Percentiles rank a stretch among this genome's conserved stretches.
phyloP scores from a whole-genome alignment of 164 flowering plant species.

The Berberis vulgaris region DNA sequence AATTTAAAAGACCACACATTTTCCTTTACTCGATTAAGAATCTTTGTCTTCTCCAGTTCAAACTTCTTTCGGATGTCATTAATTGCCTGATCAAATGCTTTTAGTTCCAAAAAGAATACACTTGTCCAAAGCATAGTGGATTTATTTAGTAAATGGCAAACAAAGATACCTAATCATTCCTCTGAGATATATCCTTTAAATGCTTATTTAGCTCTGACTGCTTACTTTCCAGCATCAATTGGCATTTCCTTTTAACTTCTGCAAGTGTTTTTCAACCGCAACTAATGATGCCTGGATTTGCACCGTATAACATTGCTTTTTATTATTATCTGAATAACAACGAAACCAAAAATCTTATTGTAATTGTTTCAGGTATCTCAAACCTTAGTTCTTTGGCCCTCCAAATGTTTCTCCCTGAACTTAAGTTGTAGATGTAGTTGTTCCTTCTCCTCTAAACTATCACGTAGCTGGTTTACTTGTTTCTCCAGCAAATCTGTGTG shows the following conservation, averaged over 20 bases:
- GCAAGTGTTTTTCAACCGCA: conserved; percentile 57
- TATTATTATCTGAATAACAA: neutral
- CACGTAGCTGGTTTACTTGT: conserved; percentile 41
- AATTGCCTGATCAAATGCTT: conserved; percentile 57
- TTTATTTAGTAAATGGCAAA: neutral
- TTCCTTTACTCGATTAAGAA: conserved; percentile 64
- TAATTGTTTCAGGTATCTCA: neutral
- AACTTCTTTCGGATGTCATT: conserved; percentile 87
- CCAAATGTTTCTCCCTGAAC: conserved; percentile 51
- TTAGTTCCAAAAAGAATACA: conserved; percentile 9
- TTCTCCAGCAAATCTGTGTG: conserved; percentile 42
- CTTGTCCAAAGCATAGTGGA: neutral
- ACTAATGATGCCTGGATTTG: conserved; percentile 52
- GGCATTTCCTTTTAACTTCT: conserved; percentile 71
- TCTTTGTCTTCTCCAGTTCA: conserved; percentile 83
- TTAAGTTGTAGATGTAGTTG: conserved; percentile 34
- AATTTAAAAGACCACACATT: conserved; percentile 42
- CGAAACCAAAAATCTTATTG: neutral
- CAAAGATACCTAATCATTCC: conserved; percentile 77
- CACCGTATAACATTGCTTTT: conserved; percentile 11
- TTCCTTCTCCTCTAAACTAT: conserved; percentile 55
- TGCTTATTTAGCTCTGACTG: conserved; percentile 82
- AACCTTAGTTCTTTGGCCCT: conserved; percentile 65
- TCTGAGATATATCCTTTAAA: conserved; percentile 89
- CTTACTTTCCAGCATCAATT: conserved; percentile 77